A percentile compares a stretch with the other conserved stretches of the same genome.
Conservation (phyloP, 2,329 filamentous ascomycete genomes). For the Podosphaera fusca region DNA sequence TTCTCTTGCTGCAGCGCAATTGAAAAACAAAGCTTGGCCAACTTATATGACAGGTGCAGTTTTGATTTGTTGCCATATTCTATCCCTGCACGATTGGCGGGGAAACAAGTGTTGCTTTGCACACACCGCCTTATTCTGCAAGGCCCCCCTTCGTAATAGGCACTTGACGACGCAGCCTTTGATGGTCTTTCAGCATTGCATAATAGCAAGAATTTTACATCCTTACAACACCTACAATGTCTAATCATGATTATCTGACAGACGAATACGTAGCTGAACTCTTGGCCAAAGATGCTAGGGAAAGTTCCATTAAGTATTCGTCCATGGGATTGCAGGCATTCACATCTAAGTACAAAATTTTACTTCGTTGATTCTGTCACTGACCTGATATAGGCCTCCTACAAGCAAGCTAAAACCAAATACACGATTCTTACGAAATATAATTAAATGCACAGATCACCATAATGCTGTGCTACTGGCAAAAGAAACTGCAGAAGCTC, state of each 20-base stretch:
- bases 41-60: too few species aligned
- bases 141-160: too few species aligned
- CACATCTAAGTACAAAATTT: constrained; percentile 15
- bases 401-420: constrained; percentile 64
- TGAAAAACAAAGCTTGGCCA: background rate
- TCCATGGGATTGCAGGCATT: constrained; percentile 50
- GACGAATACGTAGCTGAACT: constrained; percentile 64
- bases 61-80: too few species aligned
- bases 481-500: constrained; percentile 62
- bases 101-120: background rate
- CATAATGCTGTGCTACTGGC: constrained; percentile 76
- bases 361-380: background rate
- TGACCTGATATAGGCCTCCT: constrained; percentile 18
- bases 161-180: too few species aligned
- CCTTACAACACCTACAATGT: constrained; percentile 6
- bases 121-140: background rate
- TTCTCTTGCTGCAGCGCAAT: background rate
- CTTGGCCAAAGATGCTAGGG: constrained; percentile 57
- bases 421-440: constrained; percentile 66
- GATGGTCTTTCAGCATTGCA: background rate
- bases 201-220: background rate
- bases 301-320: constrained; percentile 51
- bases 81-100: background rate
- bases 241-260: constrained; percentile 25
- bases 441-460: constrained; percentile 67